Percentiles rank a stretch among this genome's conserved stretches.
Evolutionary conservation across 495 filamentous ascomycete species (phyloP).

Genomic region (Thozetella sp.): DNA sequence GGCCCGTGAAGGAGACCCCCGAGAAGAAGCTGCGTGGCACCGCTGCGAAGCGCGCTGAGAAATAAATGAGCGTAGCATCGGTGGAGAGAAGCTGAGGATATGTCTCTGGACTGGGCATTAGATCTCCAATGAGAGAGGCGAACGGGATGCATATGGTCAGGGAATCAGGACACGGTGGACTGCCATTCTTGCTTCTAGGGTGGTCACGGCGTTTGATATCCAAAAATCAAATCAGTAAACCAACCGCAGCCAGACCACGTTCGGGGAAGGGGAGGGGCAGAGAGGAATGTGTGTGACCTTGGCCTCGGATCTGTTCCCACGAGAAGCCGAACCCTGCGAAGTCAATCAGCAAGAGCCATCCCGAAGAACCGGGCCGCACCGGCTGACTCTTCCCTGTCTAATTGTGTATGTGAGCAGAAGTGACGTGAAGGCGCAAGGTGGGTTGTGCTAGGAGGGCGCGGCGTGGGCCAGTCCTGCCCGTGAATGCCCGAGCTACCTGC

Average conservation of each 20-base stretch:
- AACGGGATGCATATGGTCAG: constrained; percentile 17
- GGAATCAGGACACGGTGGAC: constrained; percentile 19
- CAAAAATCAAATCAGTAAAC: constrained; percentile 28
- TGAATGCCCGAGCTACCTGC: constrained; percentile 16
- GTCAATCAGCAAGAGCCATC: too few species aligned
- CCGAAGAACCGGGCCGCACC: background rate
- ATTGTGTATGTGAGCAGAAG: background rate
- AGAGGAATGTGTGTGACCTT: constrained; percentile 5
- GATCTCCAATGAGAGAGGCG: constrained; percentile 13
- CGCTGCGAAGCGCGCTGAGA: constrained; percentile 72
- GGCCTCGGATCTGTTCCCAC: too few species aligned
- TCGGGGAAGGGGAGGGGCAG: background rate
- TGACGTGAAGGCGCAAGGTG: constrained; percentile 1
- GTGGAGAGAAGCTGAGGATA: constrained; percentile 9
- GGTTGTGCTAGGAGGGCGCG: constrained; percentile 9
- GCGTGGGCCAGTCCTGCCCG: constrained; percentile 21
- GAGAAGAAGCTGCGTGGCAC: constrained; percentile 75
- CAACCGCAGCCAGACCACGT: constrained; percentile 10
- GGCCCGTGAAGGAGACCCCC: constrained; percentile 72
- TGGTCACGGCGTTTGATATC: constrained; percentile 41
- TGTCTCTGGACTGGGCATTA: constrained; percentile 21
- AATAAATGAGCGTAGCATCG: constrained; percentile 11
- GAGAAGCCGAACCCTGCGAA: too few species aligned
- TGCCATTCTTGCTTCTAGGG: constrained; percentile 30
- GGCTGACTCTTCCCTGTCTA: background rate